Base-by-base conservation (phyloP, 495 filamentous ascomycete species). In the Daldinia bambusicola region DNA sequence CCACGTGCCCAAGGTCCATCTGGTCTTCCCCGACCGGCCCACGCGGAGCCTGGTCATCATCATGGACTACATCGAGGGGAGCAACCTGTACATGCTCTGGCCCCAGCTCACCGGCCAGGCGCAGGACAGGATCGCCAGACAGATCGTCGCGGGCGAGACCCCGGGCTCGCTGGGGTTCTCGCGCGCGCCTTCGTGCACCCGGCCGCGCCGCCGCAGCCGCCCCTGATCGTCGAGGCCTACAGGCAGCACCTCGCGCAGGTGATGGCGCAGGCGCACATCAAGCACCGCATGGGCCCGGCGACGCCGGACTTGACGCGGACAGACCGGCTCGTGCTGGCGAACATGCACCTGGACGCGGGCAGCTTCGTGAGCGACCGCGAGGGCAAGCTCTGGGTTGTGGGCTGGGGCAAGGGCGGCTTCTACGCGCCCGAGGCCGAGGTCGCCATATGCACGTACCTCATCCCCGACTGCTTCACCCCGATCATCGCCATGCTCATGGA, bases 301-400 rank as follows among this genome's bases (percentile, higher is more conserved):
- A 37, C 14, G 31, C 0, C 6, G 18, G 6, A 26, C 26, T 3
- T 26, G 6, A 2, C 45, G 22, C 1, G 12, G 22, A 12, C 12
- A 9, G 4, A 16, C 9, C 9, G 20, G n/a, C 50, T 58, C 37
- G 60, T 60, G 13, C 26, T 67, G 1, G n/a, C 59, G 26, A 66
- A 72, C 41, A 59, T 67, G 55, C 48, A 60, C 14, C 20, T 72
- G 10, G 69, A 72, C 16, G 59, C 63, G 7, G 63, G 59, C 13
- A 67, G 63, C 20, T 43, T 67, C 22, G 10, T 67, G 14, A 0
- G 57, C 31, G 53, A 41, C 38, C 31, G 52, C 14, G 22, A 38
- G 6, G 20, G 30, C 51, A 6, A 1, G 5, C 4, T 63, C 10
- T 55, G 58, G 58, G 34, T 72, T 14, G 55, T 72, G 2, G 69